phyloP scores from a whole-genome alignment of 2,329 filamentous ascomycete genomes.

The Biscogniauxia mediterranea region DNA sequence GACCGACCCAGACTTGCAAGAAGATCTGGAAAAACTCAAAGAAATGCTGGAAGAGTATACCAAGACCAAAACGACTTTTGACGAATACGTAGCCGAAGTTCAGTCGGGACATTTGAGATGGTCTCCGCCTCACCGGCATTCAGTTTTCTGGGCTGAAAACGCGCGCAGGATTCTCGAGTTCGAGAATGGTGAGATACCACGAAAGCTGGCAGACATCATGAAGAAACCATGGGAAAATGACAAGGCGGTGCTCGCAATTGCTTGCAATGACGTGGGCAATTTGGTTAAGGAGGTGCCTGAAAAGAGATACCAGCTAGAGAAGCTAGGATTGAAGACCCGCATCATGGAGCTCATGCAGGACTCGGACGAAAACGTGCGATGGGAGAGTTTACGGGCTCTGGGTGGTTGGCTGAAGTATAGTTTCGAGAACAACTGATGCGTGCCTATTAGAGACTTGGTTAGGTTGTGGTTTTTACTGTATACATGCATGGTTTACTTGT shows the following conservation, averaged over 20 bases:
- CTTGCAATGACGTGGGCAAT: slow-evolving; percentile 87
- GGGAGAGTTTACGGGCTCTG: slow-evolving; percentile 87
- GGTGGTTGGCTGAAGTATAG: slow-evolving; percentile 64
- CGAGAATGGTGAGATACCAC: slow-evolving; percentile 74
- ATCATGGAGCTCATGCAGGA: slow-evolving; percentile 95
- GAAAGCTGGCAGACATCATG: slow-evolving; percentile 83
- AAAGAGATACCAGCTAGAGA: slow-evolving; percentile 76
- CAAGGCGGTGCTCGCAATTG: slow-evolving; percentile 86
- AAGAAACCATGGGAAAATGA: slow-evolving; percentile 71
- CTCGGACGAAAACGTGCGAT: slow-evolving; percentile 81
- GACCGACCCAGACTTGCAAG: slow-evolving; percentile 61
- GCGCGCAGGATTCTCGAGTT: slow-evolving; percentile 82
- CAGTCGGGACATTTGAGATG: slow-evolving; percentile 84
- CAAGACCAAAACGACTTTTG: slow-evolving; percentile 73
- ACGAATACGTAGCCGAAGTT: slow-evolving; percentile 87
- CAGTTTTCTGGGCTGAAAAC: slow-evolving; percentile 89
- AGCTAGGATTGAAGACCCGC: slow-evolving; percentile 76
- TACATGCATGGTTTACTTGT: slow-evolving; percentile 9
- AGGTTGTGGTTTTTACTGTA: slow-evolving; percentile 13
- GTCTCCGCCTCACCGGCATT: slow-evolving; percentile 86
- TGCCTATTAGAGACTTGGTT: background rate
- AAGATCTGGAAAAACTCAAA: slow-evolving; percentile 60
- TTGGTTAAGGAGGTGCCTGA: slow-evolving; percentile 89
- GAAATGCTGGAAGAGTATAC: slow-evolving; percentile 66
- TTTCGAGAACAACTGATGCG: slow-evolving; percentile 44